Evolutionary conservation across 2,329 filamentous ascomycete genomes (phyloP), one percentile per base, ranked within the genome.

Genomic region (Colletotrichum brevisporum): DNA sequence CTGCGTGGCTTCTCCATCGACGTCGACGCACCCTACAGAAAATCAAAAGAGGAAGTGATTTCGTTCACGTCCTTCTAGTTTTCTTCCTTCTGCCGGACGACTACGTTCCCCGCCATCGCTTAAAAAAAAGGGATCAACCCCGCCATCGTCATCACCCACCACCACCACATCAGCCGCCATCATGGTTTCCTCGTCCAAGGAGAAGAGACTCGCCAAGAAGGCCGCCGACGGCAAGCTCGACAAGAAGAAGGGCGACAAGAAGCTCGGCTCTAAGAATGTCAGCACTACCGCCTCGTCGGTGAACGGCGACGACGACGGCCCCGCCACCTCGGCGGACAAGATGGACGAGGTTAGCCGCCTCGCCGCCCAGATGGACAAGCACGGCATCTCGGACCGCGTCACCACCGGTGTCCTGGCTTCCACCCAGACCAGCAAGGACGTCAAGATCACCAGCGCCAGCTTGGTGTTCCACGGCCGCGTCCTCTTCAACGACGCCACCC

Each of bases 391-490:
- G 15, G 96, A 99, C 83, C 93, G 96, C 82, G 96, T 99, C 81
- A 99, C 97, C 71, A 99, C 96, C 70, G 96, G 96, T 89, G 96
- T 99, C 65, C 87, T 99, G 71, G 88, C 95, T 45, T 99, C 96
- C 52, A 90, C 95, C 72, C 83, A 89, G 72, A 87, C 93, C 74
- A 97, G 93, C 85, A 92, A 94, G 83, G 96, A 99, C 83, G 94
- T 97, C 82, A 99, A 99, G 88, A 96, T 99, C 81, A 97, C 92
- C 74, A 97, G 94, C 64, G 89, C 91, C 77, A 97, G 93, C 72
- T 87, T 99, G 75, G 95, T 98, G 73, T 99, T 99, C 90, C 97
- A 99, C 88, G 96, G 97, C 77, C 94, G 93, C 76, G 96, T 98
- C 75, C 91, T 99, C 71, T 93, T 99, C 84, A 95, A 91, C 79